phyloP scores from a whole-genome alignment of 108 stramenopile genomes.

The Phaeodactylum tricornutum region DNA sequence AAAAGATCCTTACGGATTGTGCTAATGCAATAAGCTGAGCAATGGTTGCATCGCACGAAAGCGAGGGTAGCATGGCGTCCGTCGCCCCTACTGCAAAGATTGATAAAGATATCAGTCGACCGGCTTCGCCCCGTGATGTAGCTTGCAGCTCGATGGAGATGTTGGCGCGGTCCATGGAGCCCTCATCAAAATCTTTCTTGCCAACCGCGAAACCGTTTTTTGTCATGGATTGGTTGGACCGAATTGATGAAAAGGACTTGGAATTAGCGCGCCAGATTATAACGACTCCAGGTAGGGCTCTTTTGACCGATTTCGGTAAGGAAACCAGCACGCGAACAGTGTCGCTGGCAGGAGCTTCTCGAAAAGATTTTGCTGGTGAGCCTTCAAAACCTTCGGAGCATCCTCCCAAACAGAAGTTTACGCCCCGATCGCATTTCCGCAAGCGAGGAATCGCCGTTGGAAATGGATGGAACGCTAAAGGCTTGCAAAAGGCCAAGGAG shows the following conservation, averaged over 20 bases:
- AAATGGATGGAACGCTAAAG: conserved; percentile 15
- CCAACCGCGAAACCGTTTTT: conserved; percentile 11
- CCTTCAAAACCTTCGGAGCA: background rate
- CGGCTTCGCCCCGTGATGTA: too few relatives aligned
- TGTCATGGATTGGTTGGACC: conserved; percentile 11
- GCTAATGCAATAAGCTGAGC: too few relatives aligned
- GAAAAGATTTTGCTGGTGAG: background rate
- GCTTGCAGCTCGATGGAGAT: too few relatives aligned
- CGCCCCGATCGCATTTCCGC: too few relatives aligned
- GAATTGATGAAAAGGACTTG: background rate
- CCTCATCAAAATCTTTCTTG: too few relatives aligned
- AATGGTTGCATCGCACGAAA: too few relatives aligned
- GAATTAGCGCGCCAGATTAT: conserved; percentile 4
- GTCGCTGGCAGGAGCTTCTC: background rate
- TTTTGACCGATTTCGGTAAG: background rate
- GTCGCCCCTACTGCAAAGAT: too few relatives aligned
- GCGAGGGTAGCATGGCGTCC: too few relatives aligned
- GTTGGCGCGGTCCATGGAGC: too few relatives aligned
- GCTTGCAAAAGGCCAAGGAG: conserved; percentile 7
- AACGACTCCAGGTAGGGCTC: background rate
- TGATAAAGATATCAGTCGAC: too few relatives aligned
- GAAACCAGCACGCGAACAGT: background rate
- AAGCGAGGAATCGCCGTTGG: conserved; percentile 11
- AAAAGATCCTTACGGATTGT: too few relatives aligned
- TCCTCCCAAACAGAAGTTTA: background rate